phyloP scores from a whole-genome alignment of 441 rosid genomes.

The Hypseocharis bilobata region DNA sequence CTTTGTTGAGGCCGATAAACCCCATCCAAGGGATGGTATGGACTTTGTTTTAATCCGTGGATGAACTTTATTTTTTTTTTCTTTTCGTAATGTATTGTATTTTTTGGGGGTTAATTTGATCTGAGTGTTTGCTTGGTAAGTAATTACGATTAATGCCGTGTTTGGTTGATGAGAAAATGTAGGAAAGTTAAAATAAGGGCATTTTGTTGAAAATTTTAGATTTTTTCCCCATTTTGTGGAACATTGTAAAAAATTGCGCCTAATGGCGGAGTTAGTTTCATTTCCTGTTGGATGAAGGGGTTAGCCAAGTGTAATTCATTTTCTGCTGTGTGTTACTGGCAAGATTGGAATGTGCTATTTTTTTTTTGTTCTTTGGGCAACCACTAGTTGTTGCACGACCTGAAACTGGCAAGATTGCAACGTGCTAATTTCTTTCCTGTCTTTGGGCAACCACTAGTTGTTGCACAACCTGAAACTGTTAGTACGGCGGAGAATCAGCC shows the following conservation, averaged over 20 bases:
- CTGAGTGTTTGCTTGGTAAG: background rate
- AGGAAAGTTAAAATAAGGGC: background rate
- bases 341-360: constrained; percentile 30
- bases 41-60: background rate
- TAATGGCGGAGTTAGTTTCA: background rate
- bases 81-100: background rate
- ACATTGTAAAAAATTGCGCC: too few species aligned
- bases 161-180: too few species aligned
- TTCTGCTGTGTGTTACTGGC: background rate
- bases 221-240: background rate
- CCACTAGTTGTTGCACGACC: constrained; percentile 43
- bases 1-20: constrained; percentile 78
- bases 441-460: constrained; percentile 20
- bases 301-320: background rate
- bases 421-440: constrained; percentile 18
- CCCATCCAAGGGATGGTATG: constrained; percentile 90
- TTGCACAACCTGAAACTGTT: constrained; percentile 56
- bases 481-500: constrained; percentile 57
- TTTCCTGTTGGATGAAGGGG: background rate
- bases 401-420: constrained; percentile 37
- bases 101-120: background rate
- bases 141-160: too few species aligned
- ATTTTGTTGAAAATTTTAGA: background rate
- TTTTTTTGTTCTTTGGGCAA: constrained; percentile 11
- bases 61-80: background rate